A percentile compares a stretch with the other conserved stretches of the same genome.
Conservation (phyloP, 2,329 filamentous ascomycete species). For the Chlorencoelia australis region DNA sequence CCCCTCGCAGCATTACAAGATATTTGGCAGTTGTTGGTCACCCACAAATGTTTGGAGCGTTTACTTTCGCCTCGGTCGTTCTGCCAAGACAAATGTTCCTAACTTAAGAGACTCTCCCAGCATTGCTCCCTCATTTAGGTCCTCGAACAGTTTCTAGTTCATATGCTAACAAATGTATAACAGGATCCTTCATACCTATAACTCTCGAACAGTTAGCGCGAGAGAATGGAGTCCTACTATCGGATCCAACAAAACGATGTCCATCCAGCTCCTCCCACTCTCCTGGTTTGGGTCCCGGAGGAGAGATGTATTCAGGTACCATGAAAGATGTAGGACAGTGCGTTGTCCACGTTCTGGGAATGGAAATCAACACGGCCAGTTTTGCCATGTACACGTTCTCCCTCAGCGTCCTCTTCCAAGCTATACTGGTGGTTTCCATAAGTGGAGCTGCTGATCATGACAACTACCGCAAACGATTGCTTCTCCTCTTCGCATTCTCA, state of each 20-base stretch:
- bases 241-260: slow-evolving; percentile 68
- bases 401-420: slow-evolving; percentile 79
- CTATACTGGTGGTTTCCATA: slow-evolving; percentile 87
- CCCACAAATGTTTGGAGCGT: too few species aligned
- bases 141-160: neutral
- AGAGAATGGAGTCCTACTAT: slow-evolving; percentile 79
- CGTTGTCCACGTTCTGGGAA: slow-evolving; percentile 68
- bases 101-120: too few species aligned
- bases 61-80: too few species aligned
- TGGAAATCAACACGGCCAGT: slow-evolving; percentile 88
- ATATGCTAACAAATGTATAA: slow-evolving; percentile 12
- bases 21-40: too few species aligned
- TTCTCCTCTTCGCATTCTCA: slow-evolving; percentile 74
- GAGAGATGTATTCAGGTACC: neutral
- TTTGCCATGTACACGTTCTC: slow-evolving; percentile 99
- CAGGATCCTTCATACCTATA: slow-evolving; percentile 91
- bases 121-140: too few species aligned
- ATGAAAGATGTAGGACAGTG: slow-evolving; percentile 53
- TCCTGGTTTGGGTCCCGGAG: slow-evolving; percentile 7
- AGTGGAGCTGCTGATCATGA: slow-evolving; percentile 94
- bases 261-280: slow-evolving; percentile 29
- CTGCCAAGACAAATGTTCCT: too few species aligned
- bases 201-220: slow-evolving; percentile 87
- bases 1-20: too few species aligned
- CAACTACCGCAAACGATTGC: slow-evolving; percentile 76